These are phyloP conservation scores for Exophiala dermatitidis DNA, from an alignment of 2,329 filamentous ascomycete species.

Conservation along the genomic window DNA sequence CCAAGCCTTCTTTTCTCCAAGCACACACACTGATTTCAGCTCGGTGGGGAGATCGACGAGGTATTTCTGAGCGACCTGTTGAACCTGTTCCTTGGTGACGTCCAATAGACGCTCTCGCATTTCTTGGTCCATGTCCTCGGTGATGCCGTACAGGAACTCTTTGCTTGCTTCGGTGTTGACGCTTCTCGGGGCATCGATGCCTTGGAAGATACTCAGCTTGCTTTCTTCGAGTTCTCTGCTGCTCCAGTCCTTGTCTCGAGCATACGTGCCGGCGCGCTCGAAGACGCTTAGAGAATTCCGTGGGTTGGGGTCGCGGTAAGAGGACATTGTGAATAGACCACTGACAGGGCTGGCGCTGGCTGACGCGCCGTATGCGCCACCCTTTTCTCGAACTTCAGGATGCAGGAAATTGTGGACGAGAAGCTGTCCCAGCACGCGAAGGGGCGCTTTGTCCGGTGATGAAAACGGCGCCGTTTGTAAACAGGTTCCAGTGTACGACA, in stretches of 20 bases:
- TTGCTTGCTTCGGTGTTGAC: slow-evolving; percentile 84
- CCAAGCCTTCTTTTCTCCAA: slow-evolving; percentile 76
- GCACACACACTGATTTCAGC: slow-evolving; percentile 58
- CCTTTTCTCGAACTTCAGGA: slow-evolving; percentile 95
- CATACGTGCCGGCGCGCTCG: slow-evolving; percentile 73
- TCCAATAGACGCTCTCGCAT: slow-evolving; percentile 79
- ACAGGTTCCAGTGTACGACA: slow-evolving; percentile 83
- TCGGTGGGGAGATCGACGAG: slow-evolving; percentile 61
- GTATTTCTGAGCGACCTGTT: slow-evolving; percentile 72
- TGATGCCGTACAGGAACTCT: slow-evolving; percentile 76
- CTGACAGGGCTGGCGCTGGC: slow-evolving; percentile 74
- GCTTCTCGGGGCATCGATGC: slow-evolving; percentile 77
- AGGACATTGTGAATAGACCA: slow-evolving; percentile 89
- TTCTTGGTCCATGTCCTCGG: slow-evolving; percentile 79
- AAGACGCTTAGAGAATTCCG: slow-evolving; percentile 81
- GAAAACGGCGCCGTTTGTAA: slow-evolving; percentile 79
- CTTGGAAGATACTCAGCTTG: slow-evolving; percentile 90
- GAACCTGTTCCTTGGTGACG: slow-evolving; percentile 72
- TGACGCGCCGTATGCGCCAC: slow-evolving; percentile 89
- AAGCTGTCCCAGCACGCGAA: slow-evolving; percentile 83
- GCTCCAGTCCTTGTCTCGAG: slow-evolving; percentile 71
- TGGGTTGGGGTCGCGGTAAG: slow-evolving; percentile 93
- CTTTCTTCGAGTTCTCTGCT: slow-evolving; percentile 87
- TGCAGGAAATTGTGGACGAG: slow-evolving; percentile 95
- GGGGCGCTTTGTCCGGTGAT: slow-evolving; percentile 63